These are phyloP conservation scores for Gaeumannomyces sp. DNA, from an alignment of 2,329 filamentous ascomycete genomes.

Conservation along the genomic window DNA sequence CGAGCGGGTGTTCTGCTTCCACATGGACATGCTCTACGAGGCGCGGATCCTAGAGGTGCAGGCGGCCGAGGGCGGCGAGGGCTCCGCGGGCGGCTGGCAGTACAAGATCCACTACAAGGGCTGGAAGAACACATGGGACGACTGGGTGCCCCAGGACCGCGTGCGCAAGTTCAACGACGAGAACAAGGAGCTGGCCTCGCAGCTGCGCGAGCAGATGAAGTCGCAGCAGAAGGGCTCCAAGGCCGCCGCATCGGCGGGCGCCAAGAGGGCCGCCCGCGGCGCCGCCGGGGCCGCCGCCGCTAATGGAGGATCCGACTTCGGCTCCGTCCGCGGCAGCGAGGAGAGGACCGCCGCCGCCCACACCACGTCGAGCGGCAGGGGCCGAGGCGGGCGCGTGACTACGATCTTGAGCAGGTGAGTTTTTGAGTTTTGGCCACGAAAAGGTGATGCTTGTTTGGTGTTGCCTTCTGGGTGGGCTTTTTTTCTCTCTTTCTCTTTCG, in stretches of 20 bases:
- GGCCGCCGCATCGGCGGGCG: slow-evolving; percentile 35
- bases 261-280: slow-evolving; percentile 6
- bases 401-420: slow-evolving; percentile 75
- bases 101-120: slow-evolving; percentile 98
- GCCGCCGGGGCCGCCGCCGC: slow-evolving; percentile 10
- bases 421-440: slow-evolving; percentile 9
- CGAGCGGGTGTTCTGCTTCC: slow-evolving; percentile 93
- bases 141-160: slow-evolving; percentile 92
- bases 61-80: slow-evolving; percentile 59
- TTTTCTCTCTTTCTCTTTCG: background rate
- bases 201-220: slow-evolving; percentile 64
- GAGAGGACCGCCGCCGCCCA: slow-evolving; percentile 58
- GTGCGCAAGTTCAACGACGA: slow-evolving; percentile 92
- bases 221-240: slow-evolving; percentile 46
- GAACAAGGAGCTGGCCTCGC: slow-evolving; percentile 80
- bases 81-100: slow-evolving; percentile 48
- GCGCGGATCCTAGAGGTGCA: slow-evolving; percentile 84
- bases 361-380: slow-evolving; percentile 55
- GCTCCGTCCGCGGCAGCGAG: slow-evolving; percentile 68
- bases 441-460: background rate
- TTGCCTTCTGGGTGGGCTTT: background rate
- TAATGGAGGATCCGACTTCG: slow-evolving; percentile 46
- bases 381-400: slow-evolving; percentile 69
- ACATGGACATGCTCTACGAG: slow-evolving; percentile 95
- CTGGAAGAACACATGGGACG: slow-evolving; percentile 99